These are phyloP conservation scores for Adansonia rubrostipa DNA, from an alignment of 441 rosid species.

Conservation along the genomic window DNA sequence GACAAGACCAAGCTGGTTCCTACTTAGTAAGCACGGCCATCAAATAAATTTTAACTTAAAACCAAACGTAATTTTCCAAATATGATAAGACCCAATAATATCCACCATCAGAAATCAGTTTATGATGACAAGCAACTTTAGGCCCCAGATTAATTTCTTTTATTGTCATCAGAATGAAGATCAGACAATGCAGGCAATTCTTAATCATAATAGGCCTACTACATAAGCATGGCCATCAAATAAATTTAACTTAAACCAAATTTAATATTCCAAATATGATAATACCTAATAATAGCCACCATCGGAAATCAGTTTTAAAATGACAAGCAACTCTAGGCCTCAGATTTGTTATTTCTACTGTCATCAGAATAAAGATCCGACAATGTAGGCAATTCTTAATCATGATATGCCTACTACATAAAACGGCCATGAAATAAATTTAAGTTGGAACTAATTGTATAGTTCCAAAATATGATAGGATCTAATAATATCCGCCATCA, in stretches of 20 bases:
- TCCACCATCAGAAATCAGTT: not conserved
- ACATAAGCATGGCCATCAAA: not conserved
- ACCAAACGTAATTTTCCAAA: not conserved
- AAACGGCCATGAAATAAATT: not conserved
- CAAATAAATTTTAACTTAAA: not conserved
- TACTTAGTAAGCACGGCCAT: not conserved
- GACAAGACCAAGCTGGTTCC: not conserved
- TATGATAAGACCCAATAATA: not conserved
- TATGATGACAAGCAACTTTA: not conserved
- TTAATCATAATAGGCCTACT: constrained; percentile 25
- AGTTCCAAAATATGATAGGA: not conserved
- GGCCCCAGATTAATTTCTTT: constrained; percentile 1
- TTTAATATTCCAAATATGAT: not conserved
- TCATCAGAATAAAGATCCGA: constrained; percentile 12
- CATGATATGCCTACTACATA: constrained; percentile 22
- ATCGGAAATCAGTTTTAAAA: not conserved
- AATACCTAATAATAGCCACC: not conserved
- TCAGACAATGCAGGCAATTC: constrained; percentile 29
- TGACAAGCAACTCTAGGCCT: not conserved
- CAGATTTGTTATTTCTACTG: constrained; percentile 6
- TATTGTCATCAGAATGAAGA: not conserved
- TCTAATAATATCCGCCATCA: not conserved
- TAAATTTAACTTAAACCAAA: not conserved
- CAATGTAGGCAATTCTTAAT: constrained; percentile 26
- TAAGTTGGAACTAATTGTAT: not conserved